Base-by-base conservation (phyloP, 75 land plant genomes). In the Azolla pinnata region DNA sequence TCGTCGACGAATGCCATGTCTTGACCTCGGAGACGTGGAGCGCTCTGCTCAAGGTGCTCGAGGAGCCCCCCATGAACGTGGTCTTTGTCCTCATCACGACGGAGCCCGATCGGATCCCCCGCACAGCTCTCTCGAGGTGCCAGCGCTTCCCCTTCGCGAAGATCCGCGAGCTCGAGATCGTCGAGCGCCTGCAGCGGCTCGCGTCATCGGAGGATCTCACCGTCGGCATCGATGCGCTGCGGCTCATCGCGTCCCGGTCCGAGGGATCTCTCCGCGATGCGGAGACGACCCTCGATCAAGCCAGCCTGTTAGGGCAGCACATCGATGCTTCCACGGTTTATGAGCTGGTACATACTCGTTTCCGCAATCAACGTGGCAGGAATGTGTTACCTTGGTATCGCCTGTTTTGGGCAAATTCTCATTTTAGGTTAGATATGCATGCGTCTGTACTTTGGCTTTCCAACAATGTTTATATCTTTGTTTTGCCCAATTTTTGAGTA, bases 81-180 rank as follows among this genome's bases (percentile, higher is more conserved):
- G 66, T 70, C 10, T 70, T 70, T 60, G 49, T 70, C 32, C 72
- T 70, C 29, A 63, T 63, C 23, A 70, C 72, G 12, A 62, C 72
- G 0, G 52, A 63, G 20, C 26, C 66, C 10, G 72, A 70, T 29
- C 66, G 45, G 31, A 17, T 70, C 33, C 72, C 72, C 33, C 53
- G n/a, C 0, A 61, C 59, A 0, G 67, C 60, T 0, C 31, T 58
- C 4, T 61, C 66, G 19, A 29, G 72, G 18, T 69, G 71, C 38
- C 71, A 69, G 49, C 61, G 54, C 26, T 69, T 62, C 59, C 48
- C 1, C 0, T 69, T 69, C 42, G 34, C 54, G 28, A 69, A 62
- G 42, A 24, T 69, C 21, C 61, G 61, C 28, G 66, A 62, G 0
- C 21, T 59, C 0, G 71, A 69, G 16, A 61, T 69, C 0, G 59